Evolutionary conservation across 192 early-diverging fungal genomes (phyloP), one percentile per base, ranked within the genome.

Genomic region (Backusella tarrabulga): DNA sequence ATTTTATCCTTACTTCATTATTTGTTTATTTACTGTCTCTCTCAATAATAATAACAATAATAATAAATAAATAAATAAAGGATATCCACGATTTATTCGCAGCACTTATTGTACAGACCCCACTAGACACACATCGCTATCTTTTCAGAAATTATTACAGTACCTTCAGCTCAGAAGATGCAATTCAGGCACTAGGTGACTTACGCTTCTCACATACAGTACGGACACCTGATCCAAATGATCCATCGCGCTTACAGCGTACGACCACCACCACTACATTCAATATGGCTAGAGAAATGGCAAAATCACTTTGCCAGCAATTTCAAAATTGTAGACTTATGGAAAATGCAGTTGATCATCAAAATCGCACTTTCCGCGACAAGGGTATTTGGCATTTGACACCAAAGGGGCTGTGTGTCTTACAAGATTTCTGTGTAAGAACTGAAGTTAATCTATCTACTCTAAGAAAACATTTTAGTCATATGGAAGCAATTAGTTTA

Each of bases 11-110:
- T 67, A 50, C 46, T n/a, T 50, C 17, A 19, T 29, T 63, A 14
- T 29, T 63, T 63, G 29, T 50, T 46, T 54, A 14, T 74, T 35
- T 74, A 23, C 46, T 52, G 5, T 26, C 23, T 73, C 56, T 50
- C 5, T 36, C 35, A 54, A 32, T 46, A 21, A 60, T 19, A 56
- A 26, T 72, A 34, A 29, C 12, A 54, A 17, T 32, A 44, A 56
- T 41, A 34, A 26, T 12, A 52, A 71, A 42, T 14, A 14, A 46
- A 29, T 70, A 17, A 38, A 68, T 26, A 69, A 76, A 90, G 89
- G 87, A 83, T 76, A 87, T 88, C 19, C 84, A 87, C 76, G 89
- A 90, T 76, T 73, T 90, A 44, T 90, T 87, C 71, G 80, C 87
- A 14, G 86, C 87, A 2, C 73, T 90, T 34, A 84, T 88, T 79